These are phyloP conservation scores for Albugo candida DNA, from an alignment of 352 stramenopile species.

Conservation along the genomic window DNA sequence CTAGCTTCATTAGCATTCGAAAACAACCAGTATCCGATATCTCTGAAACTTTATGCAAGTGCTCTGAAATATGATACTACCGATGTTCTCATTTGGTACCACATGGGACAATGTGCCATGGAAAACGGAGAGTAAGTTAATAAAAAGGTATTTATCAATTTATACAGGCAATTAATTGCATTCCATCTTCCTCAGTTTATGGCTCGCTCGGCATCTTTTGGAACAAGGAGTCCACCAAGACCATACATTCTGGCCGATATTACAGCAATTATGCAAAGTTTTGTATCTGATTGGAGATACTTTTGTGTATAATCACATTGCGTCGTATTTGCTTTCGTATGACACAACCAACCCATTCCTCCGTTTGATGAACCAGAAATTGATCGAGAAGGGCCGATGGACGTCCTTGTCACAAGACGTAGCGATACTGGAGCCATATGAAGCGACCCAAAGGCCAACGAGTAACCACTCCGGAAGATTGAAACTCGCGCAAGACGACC, in stretches of 20 bases:
- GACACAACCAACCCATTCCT: constrained; percentile 25
- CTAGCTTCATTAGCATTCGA: constrained; percentile 35
- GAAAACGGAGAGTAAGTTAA: constrained; percentile 27
- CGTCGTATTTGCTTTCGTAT: constrained; percentile 18
- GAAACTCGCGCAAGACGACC: neutral
- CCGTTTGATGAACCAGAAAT: constrained; percentile 11
- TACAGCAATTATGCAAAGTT: constrained; percentile 34
- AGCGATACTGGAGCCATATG: neutral
- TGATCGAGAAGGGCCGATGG: no score
- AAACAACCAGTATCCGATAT: constrained; percentile 14
- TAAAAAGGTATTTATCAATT: no score
- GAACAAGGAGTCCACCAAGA: constrained; percentile 40
- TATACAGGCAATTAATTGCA: neutral
- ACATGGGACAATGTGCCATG: constrained; percentile 36
- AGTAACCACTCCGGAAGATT: neutral
- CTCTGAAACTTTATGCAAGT: constrained; percentile 25
- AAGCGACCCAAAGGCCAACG: neutral
- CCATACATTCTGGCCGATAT: constrained; percentile 37
- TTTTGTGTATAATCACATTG: constrained; percentile 24
- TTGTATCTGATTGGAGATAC: constrained; percentile 28
- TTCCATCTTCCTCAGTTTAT: constrained; percentile 14
- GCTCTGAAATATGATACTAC: constrained; percentile 36
- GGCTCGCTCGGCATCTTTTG: constrained; percentile 30
- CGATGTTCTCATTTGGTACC: constrained; percentile 57
- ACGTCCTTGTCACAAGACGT: neutral